phyloP scores from a whole-genome alignment of 805 yeast genomes.

The Candida pseudofarinosa region DNA sequence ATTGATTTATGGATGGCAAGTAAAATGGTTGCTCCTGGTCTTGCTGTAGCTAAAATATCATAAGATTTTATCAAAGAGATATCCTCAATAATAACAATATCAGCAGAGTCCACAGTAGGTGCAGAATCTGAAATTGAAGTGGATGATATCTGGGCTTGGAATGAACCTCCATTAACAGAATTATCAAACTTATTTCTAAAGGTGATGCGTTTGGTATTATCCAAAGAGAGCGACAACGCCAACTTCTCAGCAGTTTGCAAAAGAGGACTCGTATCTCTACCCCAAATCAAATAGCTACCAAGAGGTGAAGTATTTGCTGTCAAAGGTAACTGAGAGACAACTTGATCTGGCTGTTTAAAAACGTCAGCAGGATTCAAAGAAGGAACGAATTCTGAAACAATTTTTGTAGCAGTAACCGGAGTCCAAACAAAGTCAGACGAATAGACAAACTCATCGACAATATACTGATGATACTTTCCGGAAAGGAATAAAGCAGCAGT shows the following conservation, averaged over 20 bases:
- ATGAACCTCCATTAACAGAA: constrained; percentile 64
- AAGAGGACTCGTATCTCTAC: constrained; percentile 58
- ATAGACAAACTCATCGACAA: constrained; percentile 51
- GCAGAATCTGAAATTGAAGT: constrained; percentile 7
- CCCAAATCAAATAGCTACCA: constrained; percentile 57
- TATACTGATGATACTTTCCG: constrained; percentile 33
- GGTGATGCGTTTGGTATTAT: constrained; percentile 46
- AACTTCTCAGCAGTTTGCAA: constrained; percentile 57
- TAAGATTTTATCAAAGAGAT: constrained; percentile 48
- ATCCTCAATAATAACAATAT: constrained; percentile 62
- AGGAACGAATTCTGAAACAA: constrained; percentile 41
- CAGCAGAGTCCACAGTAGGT: constrained; percentile 51
- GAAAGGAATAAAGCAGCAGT: constrained; percentile 63
- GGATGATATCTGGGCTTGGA: constrained; percentile 60
- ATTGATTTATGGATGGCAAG: constrained; percentile 35
- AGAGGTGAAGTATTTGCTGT: constrained; percentile 41
- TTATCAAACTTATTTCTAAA: constrained; percentile 72
- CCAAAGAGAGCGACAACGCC: constrained; percentile 67
- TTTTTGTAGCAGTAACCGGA: constrained; percentile 46
- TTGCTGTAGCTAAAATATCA: constrained; percentile 61
- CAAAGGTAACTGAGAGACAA: constrained; percentile 15
- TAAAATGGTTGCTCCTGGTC: constrained; percentile 53
- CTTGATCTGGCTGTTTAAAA: constrained; percentile 12
- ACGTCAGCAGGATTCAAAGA: constrained; percentile 23
- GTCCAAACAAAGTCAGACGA: constrained; percentile 55